Conservation (phyloP, 176 grass and related monocot genomes). For the Saccharum spontaneum region DNA sequence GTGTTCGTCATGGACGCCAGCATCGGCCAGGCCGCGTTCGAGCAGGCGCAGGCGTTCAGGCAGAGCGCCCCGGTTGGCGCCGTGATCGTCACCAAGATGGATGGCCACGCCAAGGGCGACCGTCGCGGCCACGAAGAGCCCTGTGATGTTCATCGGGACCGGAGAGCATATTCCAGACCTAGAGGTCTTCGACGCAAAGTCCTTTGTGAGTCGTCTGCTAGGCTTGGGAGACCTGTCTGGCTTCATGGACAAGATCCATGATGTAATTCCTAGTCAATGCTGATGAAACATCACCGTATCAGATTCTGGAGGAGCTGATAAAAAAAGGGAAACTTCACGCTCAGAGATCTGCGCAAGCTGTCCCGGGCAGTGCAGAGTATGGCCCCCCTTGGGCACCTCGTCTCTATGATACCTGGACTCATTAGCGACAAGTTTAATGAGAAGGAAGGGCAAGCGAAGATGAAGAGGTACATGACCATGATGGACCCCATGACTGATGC, state of each 20-base stretch:
- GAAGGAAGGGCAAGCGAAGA: slow-evolving; percentile 81
- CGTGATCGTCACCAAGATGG: slow-evolving; percentile 95
- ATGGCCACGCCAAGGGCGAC: slow-evolving; percentile 87
- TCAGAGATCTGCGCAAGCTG: slow-evolving; percentile 22
- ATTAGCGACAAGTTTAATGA: slow-evolving; percentile 74
- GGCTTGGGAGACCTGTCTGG: not conserved
- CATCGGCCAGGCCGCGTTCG: slow-evolving; percentile 64
- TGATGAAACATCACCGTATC: no score
- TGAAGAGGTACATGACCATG: slow-evolving; percentile 83
- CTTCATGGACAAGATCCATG: not conserved
- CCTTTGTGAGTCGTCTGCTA: not conserved
- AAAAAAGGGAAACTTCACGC: no score
- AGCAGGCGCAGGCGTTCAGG: slow-evolving; percentile 50
- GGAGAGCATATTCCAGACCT: slow-evolving; percentile 52
- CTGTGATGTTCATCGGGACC: slow-evolving; percentile 83
- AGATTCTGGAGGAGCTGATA: no score
- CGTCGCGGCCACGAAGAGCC: slow-evolving; percentile 84
- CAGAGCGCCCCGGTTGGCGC: slow-evolving; percentile 85
- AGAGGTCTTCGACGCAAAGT: not conserved
- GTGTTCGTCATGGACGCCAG: no score
- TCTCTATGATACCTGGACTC: slow-evolving; percentile 78
- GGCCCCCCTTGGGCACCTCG: slow-evolving; percentile 74
- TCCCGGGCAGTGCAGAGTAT: slow-evolving; percentile 73
- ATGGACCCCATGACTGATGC: slow-evolving; percentile 84
- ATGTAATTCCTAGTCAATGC: no score